These are phyloP conservation scores for Cucurbitaria berberidis DNA, from an alignment of 2,329 filamentous ascomycete genomes.

Conservation along the genomic window DNA sequence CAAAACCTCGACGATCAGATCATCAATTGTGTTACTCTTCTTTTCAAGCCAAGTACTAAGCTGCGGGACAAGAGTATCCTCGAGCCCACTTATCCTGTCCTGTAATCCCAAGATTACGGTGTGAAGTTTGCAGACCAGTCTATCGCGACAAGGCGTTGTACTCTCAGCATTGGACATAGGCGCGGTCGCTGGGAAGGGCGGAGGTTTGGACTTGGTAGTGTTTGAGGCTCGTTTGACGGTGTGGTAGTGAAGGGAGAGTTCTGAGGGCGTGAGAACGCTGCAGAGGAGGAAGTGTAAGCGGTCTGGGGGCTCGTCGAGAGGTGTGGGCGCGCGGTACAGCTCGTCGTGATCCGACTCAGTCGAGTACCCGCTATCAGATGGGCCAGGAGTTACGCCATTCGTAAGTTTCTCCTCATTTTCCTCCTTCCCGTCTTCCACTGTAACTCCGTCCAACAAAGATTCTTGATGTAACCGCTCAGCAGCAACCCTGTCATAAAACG, in stretches of 20 bases:
- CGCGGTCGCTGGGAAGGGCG: neutral
- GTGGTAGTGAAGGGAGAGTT: constrained; percentile 14
- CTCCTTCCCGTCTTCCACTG: neutral
- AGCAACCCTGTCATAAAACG: constrained; percentile 15
- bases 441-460: neutral
- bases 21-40: constrained; percentile 4
- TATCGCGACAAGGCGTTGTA: constrained; percentile 5
- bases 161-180: constrained; percentile 1
- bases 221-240: neutral
- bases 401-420: neutral
- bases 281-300: constrained; percentile 9
- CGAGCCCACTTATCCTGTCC: constrained; percentile 15
- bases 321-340: neutral
- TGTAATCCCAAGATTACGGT: constrained; percentile 11
- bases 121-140: constrained; percentile 22
- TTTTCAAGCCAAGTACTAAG: constrained; percentile 11
- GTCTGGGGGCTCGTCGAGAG: constrained; percentile 2
- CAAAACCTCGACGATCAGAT: neutral
- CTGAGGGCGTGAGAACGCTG: constrained; percentile 16
- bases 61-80: constrained; percentile 20
- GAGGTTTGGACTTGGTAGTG: neutral
- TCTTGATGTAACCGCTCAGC: neutral
- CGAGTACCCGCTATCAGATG: neutral
- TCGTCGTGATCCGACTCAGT: neutral
- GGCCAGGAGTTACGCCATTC: neutral